Percentiles rank a stretch among this genome's conserved stretches.
Conservation (phyloP, 2,329 filamentous ascomycete species). For the Cladophialophora carrionii region DNA sequence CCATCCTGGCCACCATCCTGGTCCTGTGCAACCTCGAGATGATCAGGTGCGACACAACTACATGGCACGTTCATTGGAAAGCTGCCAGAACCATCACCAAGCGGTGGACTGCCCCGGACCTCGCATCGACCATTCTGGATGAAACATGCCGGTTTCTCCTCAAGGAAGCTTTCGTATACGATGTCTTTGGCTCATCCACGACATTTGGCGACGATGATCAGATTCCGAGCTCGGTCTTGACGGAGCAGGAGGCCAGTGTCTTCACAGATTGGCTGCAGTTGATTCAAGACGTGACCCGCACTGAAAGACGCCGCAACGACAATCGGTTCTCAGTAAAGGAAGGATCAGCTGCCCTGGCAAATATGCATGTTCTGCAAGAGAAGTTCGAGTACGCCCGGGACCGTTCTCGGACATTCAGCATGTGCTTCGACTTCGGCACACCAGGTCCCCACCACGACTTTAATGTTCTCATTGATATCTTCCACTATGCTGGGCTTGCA, state of each 20-base stretch:
- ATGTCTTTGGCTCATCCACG: slow-evolving; percentile 40
- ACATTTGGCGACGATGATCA: slow-evolving; percentile 36
- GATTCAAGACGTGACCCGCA: slow-evolving; percentile 38
- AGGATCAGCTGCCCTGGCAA: background rate
- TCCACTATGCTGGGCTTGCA: slow-evolving; percentile 40
- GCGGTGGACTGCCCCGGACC: slow-evolving; percentile 27
- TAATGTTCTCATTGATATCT: slow-evolving; percentile 38
- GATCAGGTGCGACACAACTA: slow-evolving; percentile 33
- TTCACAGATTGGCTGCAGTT: slow-evolving; percentile 40
- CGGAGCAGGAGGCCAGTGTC: slow-evolving; percentile 30
- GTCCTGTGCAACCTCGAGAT: slow-evolving; percentile 41
- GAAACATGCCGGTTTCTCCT: slow-evolving; percentile 33
- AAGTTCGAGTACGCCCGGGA: slow-evolving; percentile 32
- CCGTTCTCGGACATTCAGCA: slow-evolving; percentile 31
- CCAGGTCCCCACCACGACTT: slow-evolving; percentile 32
- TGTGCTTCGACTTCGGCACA: slow-evolving; percentile 33
- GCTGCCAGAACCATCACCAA: slow-evolving; percentile 38
- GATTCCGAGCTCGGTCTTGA: slow-evolving; percentile 27
- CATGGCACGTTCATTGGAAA: slow-evolving; percentile 40
- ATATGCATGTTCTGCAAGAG: slow-evolving; percentile 16
- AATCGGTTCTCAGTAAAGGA: background rate
- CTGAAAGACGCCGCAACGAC: slow-evolving; percentile 31
- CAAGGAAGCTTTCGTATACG: slow-evolving; percentile 41
- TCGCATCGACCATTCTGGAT: slow-evolving; percentile 21
- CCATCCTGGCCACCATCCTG: slow-evolving; percentile 38